These are phyloP conservation scores for Calocera cornea DNA, from an alignment of 768 basidiomycete species.

Conservation along the genomic window DNA sequence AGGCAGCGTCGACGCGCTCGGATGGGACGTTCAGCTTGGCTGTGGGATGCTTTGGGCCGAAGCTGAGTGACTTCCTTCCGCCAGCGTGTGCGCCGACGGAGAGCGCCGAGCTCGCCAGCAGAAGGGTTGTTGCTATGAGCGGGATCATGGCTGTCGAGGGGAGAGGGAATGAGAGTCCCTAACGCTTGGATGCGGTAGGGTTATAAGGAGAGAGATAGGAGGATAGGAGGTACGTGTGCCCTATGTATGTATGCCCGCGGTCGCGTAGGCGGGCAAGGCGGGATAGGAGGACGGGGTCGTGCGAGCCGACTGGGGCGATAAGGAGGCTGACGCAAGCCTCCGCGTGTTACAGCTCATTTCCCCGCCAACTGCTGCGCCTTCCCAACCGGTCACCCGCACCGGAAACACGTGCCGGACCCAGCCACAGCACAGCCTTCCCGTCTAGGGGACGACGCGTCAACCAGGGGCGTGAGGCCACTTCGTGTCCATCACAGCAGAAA, in stretches of 20 bases:
- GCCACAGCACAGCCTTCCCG: background rate
- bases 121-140: background rate
- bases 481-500: too few relatives aligned
- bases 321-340: slow-evolving; percentile 2
- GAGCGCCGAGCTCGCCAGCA: background rate
- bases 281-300: background rate
- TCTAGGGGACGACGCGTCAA: background rate
- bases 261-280: slow-evolving; percentile 5
- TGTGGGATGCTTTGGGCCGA: slow-evolving; percentile 69
- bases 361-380: background rate
- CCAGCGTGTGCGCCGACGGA: background rate
- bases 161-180: background rate
- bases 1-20: slow-evolving; percentile 28
- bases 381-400: background rate
- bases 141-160: slow-evolving; percentile 2
- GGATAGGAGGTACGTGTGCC: background rate
- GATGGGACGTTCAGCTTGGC: slow-evolving; percentile 30
- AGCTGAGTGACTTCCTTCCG: slow-evolving; percentile 61
- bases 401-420: background rate
- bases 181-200: background rate
- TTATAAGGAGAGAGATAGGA: slow-evolving; percentile 2
- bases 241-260: too few relatives aligned
- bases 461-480: too few relatives aligned
- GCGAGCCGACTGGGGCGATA: slow-evolving; percentile 5
- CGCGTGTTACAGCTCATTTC: background rate